Evolutionary conservation across 2,329 filamentous ascomycete species (phyloP).

Genomic region (Colletotrichum lupini): DNA sequence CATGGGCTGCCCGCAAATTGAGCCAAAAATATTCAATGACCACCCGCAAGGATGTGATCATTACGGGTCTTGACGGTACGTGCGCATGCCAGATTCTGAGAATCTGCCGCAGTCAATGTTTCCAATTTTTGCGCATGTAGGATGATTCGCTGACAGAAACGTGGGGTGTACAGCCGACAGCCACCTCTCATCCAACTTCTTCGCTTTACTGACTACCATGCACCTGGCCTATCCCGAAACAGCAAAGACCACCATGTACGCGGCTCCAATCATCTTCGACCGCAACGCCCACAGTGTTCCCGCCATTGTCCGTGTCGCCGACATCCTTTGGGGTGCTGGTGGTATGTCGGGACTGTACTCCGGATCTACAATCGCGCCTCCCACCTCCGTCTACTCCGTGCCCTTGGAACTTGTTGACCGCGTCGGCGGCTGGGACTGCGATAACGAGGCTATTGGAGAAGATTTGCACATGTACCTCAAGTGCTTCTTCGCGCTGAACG

Average conservation of each 20-base stretch:
- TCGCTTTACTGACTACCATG: conserved; percentile 71
- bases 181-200: conserved; percentile 76
- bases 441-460: conserved; percentile 78
- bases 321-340: conserved; percentile 78
- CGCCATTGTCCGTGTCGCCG: conserved; percentile 75
- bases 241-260: conserved; percentile 72
- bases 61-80: conserved; percentile 80
- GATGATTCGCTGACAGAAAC: conserved; percentile 43
- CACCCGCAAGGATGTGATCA: conserved; percentile 69
- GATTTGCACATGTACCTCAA: conserved; percentile 84
- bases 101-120: conserved; percentile 36
- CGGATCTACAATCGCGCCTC: conserved; percentile 73
- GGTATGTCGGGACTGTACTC: conserved; percentile 76
- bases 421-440: conserved; percentile 79
- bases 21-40: conserved; percentile 68
- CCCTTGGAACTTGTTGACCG: conserved; percentile 74
- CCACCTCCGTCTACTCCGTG: conserved; percentile 79
- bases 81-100: conserved; percentile 35
- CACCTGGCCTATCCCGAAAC: conserved; percentile 70
- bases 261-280: conserved; percentile 79
- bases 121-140: conserved; percentile 35
- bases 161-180: conserved; percentile 68
- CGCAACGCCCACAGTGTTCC: conserved; percentile 77
- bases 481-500: conserved; percentile 80
- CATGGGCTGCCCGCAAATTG: conserved; percentile 75